Evolutionary conservation across 2,329 filamentous ascomycete species (phyloP), one percentile per base, ranked within the genome.

Genomic region (Hypocreales sp.): DNA sequence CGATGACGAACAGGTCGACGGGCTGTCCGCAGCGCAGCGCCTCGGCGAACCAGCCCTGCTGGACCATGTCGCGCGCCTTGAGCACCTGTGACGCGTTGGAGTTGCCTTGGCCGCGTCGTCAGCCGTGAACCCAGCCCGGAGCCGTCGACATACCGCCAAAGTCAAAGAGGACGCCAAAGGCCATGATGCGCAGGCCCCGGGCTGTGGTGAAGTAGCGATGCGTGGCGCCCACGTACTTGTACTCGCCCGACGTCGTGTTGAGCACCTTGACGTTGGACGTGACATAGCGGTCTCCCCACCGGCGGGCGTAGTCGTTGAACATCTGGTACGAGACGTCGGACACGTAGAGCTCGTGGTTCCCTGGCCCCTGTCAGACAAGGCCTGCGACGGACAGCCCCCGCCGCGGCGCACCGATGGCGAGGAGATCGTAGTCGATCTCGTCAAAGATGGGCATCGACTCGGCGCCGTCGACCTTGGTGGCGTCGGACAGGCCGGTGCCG

Each of bases 321-420:
- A 67, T 67, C 39, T 76, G 62, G 34, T 74, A 73, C 1, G 72
- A 64, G 27, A 76, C 61, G 17, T 69, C 61, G 8, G 64, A 61
- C 8, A 72, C 58, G 40, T 77, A 76, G 6, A 79, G 60, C 48
- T 78, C 73, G 37, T 79, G 72, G 41, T 78, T 76, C 3, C 68
- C 46, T 48, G 20, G 1, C 15, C 6, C 4, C 15, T 10, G 25
- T 32, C 18, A 29, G 27, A 22, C 8, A 14, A 4, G 24, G 6
- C n/a, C n/a, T n/a, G 6, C 17, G 17, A 18, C 4, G 3, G 12
- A 9, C 5, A 19, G 20, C n/a, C 16, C 4, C 12, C 5, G 15
- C 9, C 9, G 14, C 5, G 14, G 15, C 40, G 12, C 38, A 34
- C 54, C 56, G 19, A 60, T 60, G 5, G 57, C 46, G 26, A 61